Base-by-base conservation (phyloP, 345 rosid genomes). In the Diplotaxis tenuifolia region DNA sequence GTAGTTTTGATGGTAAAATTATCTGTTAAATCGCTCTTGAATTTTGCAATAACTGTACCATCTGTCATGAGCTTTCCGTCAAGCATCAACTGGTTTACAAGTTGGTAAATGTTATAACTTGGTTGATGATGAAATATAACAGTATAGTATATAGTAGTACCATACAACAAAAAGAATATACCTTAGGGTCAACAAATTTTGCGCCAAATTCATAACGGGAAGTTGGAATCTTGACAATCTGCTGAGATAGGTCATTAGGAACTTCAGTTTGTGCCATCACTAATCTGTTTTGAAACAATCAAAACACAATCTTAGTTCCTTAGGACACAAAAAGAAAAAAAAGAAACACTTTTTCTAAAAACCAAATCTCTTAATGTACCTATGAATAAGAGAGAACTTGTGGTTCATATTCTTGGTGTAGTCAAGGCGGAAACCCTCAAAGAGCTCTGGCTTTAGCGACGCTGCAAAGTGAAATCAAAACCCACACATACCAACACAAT, bases 371-470 rank as follows among this genome's bases (percentile, higher is more conserved):
- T 55, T 9, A 12, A 54, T 42, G 34, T 58, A 58, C 62, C 38
- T 28, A 58, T 58, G 62, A 58, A 0, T 7, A 28, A 58, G 14
- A 58, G 36, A 58, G 9, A 58, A 93, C 55, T 86, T 90, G 53
- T 83, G 89, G 77, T 87, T 93, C 62, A 93, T 76, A 65, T 82
- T 84, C 72, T 91, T 93, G 78, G 80, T 84, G 65, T 83, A 91
- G 74, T 89, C 95, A 62, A 91, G 83, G 54, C 96, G 91, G 81
- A 93, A 78, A 54, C 97, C 97, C 83, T 93, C 98, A 71, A 91
- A 91, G 73, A 82, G 61, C 57, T 93, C 98, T 5, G 91, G 97
- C 87, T 85, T 91, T 75, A 93, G 82, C 34, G 93, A 85, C 90
- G 83, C 98, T 93, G 90, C 80, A 55, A 81, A 52, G 29, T 49